Evolutionary conservation across 1,284 basidiomycete genomes (phyloP).

Genomic region (Peniophora sp.): DNA sequence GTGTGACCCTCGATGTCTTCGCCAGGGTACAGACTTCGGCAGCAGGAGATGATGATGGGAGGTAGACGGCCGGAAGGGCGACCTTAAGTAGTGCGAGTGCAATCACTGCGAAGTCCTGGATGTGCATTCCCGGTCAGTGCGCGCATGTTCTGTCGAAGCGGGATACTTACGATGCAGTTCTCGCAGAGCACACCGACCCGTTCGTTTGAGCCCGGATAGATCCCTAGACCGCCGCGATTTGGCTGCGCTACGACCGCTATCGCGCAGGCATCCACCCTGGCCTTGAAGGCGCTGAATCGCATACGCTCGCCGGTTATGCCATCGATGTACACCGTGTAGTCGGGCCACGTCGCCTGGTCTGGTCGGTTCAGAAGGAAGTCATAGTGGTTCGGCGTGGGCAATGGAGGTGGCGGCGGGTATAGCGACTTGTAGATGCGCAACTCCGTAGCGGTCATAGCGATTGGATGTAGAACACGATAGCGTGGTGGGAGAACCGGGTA

Average conservation of each 20-base stretch:
- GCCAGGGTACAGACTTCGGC: constrained; percentile 57
- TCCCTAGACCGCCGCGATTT: constrained; percentile 44
- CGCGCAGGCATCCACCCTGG: constrained; percentile 43
- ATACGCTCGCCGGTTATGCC: constrained; percentile 38
- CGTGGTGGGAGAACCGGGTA: too few relatives aligned
- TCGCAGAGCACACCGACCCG: constrained; percentile 62
- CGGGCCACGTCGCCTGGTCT: constrained; percentile 40
- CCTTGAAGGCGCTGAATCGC: constrained; percentile 39
- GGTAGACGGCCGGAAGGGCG: constrained; percentile 52
- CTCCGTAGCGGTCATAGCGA: too few relatives aligned
- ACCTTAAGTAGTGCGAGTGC: constrained; percentile 48
- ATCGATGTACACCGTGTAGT: constrained; percentile 53
- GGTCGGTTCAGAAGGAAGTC: constrained; percentile 47
- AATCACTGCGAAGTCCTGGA: constrained; percentile 57
- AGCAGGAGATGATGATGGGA: constrained; percentile 58
- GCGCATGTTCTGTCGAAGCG: background rate
- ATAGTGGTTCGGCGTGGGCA: constrained; percentile 47
- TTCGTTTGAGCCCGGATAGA: constrained; percentile 38
- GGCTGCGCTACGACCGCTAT: constrained; percentile 38
- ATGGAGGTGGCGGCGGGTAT: constrained; percentile 26
- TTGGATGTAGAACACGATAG: too few relatives aligned
- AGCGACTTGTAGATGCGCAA: constrained; percentile 20
- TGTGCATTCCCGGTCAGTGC: background rate
- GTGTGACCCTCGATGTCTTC: constrained; percentile 43
- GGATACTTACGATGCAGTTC: constrained; percentile 52